A percentile compares a stretch with the other conserved stretches of the same genome.
Evolutionary conservation across 2,329 filamentous ascomycete species (phyloP).

Genomic region (Trichoderma afroharzianum): DNA sequence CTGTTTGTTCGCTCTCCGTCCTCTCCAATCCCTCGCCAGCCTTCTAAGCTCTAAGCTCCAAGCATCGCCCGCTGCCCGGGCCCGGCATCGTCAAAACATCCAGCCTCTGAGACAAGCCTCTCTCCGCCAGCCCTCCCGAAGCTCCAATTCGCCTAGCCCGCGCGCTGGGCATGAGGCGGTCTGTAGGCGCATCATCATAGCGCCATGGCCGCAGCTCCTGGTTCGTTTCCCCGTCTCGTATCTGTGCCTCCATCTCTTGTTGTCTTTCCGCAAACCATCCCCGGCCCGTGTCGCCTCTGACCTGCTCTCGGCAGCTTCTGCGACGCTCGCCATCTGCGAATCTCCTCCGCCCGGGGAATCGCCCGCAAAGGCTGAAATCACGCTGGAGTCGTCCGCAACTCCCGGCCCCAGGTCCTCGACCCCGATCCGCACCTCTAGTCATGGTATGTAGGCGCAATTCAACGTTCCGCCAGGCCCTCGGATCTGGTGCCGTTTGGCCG

Average conservation of each 20-base stretch:
- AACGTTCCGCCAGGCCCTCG: background rate
- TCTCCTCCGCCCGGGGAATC: slow-evolving; percentile 4
- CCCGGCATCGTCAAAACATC: background rate
- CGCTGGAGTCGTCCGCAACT: slow-evolving; percentile 6
- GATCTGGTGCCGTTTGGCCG: background rate
- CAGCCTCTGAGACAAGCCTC: background rate
- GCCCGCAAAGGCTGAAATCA: slow-evolving; percentile 6
- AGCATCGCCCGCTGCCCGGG: background rate
- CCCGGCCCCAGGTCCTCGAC: slow-evolving; percentile 1
- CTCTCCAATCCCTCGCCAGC: background rate
- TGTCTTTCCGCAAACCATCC: background rate
- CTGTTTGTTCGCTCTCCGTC: slow-evolving; percentile 5
- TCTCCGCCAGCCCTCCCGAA: background rate
- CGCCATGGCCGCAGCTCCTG: slow-evolving; percentile 28
- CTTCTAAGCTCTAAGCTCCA: background rate
- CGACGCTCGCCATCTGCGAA: slow-evolving; percentile 16
- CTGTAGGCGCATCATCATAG: slow-evolving; percentile 20
- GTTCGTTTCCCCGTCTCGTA: slow-evolving; percentile 23
- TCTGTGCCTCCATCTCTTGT: background rate
- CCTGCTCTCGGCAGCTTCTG: slow-evolving; percentile 19
- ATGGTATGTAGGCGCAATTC: slow-evolving; percentile 16
- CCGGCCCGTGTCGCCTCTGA: slow-evolving; percentile 20
- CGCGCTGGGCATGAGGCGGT: slow-evolving; percentile 21
- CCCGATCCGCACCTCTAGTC: slow-evolving; percentile 9
- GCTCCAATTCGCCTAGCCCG: slow-evolving; percentile 12